Conservation (phyloP, 2,329 filamentous ascomycete species). For the Fonsecaea erecta region DNA sequence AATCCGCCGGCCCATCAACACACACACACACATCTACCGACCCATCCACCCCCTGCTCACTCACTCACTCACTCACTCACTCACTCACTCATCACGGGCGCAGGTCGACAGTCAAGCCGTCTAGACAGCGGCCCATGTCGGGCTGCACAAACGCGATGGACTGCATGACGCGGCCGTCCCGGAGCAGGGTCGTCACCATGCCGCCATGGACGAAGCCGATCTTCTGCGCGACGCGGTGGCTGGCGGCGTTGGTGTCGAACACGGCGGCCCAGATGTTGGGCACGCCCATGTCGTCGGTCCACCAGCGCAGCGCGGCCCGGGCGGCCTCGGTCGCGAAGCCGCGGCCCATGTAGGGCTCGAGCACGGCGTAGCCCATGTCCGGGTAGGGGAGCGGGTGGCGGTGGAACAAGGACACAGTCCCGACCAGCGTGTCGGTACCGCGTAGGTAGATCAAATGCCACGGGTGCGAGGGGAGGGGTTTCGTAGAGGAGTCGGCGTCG, state of each 20-base stretch:
- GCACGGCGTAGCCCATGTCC: constrained; percentile 14
- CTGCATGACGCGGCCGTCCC: background rate
- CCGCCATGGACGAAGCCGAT: constrained; percentile 23
- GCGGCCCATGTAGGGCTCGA: constrained; percentile 1
- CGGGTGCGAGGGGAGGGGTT: constrained; percentile 11
- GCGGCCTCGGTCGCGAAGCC: constrained; percentile 26
- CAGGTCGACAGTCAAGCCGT: constrained; percentile 16
- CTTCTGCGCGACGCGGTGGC: constrained; percentile 15
- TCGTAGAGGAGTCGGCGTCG: too few relatives aligned
- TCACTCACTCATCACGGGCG: background rate
- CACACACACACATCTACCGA: background rate
- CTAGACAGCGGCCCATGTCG: constrained; percentile 5
- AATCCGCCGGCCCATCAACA: too few relatives aligned
- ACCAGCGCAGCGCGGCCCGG: constrained; percentile 13
- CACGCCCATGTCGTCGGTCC: constrained; percentile 15
- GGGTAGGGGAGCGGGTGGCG: constrained; percentile 13
- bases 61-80: too few relatives aligned
- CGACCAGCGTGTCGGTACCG: constrained; percentile 1
- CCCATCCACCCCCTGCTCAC: too few relatives aligned
- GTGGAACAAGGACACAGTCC: constrained; percentile 9
- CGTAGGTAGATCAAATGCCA: constrained; percentile 18
- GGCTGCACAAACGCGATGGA: constrained; percentile 11
- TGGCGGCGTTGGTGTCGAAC: constrained; percentile 12
- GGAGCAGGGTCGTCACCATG: background rate
- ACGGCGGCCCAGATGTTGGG: constrained; percentile 13